Percentiles rank a stretch among this genome's conserved stretches.
Evolutionary conservation across 2,329 filamentous ascomycete genomes (phyloP).

Genomic region (Dactylonectria macrodidyma): DNA sequence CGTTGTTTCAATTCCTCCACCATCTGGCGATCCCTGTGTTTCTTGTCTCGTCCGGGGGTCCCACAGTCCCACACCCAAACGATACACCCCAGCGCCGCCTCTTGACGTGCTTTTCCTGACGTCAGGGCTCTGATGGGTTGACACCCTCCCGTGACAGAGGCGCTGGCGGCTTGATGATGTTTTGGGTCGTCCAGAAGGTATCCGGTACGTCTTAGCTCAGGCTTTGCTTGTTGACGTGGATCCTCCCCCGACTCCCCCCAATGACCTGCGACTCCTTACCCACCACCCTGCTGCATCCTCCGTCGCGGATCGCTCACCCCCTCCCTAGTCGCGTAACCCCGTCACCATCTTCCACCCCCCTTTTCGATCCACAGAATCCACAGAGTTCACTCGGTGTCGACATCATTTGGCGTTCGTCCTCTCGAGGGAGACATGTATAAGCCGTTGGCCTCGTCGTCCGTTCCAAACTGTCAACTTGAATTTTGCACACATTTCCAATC

Average conservation of each 20-base stretch:
- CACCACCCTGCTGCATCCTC: conserved; percentile 12
- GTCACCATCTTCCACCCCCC: conserved; percentile 40
- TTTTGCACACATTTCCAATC: conserved; percentile 22
- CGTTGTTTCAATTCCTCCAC: conserved; percentile 50
- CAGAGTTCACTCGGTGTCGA: conserved; percentile 37
- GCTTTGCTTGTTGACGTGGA: conserved; percentile 48
- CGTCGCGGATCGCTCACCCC: conserved; percentile 30
- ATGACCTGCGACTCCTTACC: conserved; percentile 40
- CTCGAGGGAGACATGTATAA: conserved; percentile 40
- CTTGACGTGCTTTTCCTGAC: conserved; percentile 46
- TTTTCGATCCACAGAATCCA: conserved; percentile 36
- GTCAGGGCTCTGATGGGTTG: conserved; percentile 47
- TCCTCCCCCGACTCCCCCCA: conserved; percentile 37
- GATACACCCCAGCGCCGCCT: conserved; percentile 39
- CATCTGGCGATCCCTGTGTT: conserved; percentile 49
- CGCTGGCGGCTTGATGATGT: conserved; percentile 44
- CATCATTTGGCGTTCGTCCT: conserved; percentile 31
- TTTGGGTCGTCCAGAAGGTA: conserved; percentile 41
- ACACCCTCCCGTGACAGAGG: conserved; percentile 48
- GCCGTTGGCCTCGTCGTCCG: conserved; percentile 38
- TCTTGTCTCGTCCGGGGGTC: conserved; percentile 46
- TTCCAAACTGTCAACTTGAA: conserved; percentile 17
- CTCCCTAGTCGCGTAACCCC: conserved; percentile 42
- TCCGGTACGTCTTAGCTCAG: conserved; percentile 40
- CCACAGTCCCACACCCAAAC: conserved; percentile 42